Evolutionary conservation across 352 stramenopile genomes (phyloP), one percentile per base, ranked within the genome.

Genomic region (Phytophthora ramorum): DNA sequence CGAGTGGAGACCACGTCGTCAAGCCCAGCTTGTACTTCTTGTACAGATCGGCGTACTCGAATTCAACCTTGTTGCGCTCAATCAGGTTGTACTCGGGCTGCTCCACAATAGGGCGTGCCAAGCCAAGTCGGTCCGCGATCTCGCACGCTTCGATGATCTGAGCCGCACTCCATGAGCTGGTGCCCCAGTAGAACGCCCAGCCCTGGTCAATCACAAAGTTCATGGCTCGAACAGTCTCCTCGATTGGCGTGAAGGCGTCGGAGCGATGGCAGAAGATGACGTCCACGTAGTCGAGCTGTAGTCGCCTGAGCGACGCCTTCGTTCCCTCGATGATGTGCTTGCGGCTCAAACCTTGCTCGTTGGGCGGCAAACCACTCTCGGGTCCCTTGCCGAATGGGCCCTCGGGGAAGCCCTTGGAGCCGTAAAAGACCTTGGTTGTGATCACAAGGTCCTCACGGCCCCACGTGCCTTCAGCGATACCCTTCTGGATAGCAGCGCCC

Each of bases 21-120:
- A 32, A 32, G 4, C 26, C 82, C n/a, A 79, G 24, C 14, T 84
- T 84, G 59, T 87, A 86, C 30, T 75, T 73, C 26, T 66, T 47
- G 71, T 83, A 89, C 58, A 90, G 53, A 10, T 70, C 41, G 19
- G 44, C 43, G 63, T 83, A 91, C 41, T 90, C 79, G 32, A 67
- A 72, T 40, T 91, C 82, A 24, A 91, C 75, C n/a, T 55, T 61
- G 45, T 64, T 72, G 13, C 82, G 73, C n/a, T 89, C 66, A 6
- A 91, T 57, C 17, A 91, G 58, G 45, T 79, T 78, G 76, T 91
- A 91, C 58, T 87, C 48, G 6, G 76, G 65, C 53, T 91, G 81
- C 34, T 91, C 76, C 3, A 85, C 58, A 19, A 77, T 63, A 6
- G 71, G 76, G 1, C 69, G 63, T 12, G 60, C 56, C 10, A 80